These are phyloP conservation scores for Penicillium sp. DNA, from an alignment of 2,329 filamentous ascomycete genomes.

Conservation along the genomic window DNA sequence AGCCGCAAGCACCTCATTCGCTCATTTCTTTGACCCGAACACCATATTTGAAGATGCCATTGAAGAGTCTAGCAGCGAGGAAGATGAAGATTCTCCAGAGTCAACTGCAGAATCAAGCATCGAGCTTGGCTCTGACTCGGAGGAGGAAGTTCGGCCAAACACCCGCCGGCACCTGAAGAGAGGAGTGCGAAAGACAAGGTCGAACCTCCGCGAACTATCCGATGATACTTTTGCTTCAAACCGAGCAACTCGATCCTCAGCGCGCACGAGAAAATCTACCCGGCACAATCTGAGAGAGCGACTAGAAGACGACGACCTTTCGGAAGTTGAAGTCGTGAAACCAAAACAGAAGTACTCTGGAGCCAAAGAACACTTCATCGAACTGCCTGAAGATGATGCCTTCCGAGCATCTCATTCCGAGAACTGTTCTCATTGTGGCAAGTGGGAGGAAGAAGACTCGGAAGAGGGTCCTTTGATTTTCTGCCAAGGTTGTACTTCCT, in stretches of 20 bases:
- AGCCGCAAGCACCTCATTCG: not conserved
- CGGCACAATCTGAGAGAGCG: slow-evolving; percentile 49
- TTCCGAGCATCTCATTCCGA: slow-evolving; percentile 72
- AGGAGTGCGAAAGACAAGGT: not conserved
- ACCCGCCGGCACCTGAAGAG: not conserved
- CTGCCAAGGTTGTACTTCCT: slow-evolving; percentile 86
- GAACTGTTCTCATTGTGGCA: slow-evolving; percentile 71
- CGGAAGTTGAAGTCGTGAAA: slow-evolving; percentile 48
- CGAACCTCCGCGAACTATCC: not conserved
- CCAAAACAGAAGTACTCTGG: slow-evolving; percentile 52
- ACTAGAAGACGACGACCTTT: slow-evolving; percentile 34
- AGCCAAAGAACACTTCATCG: slow-evolving; percentile 73
- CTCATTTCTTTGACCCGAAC: not conserved
- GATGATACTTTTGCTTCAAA: slow-evolving; percentile 15
- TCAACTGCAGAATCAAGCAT: not conserved
- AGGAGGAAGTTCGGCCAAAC: not conserved
- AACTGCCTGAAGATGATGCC: slow-evolving; percentile 59
- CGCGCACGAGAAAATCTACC: slow-evolving; percentile 27
- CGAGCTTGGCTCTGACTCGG: not conserved
- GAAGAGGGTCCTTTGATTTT: slow-evolving; percentile 72
- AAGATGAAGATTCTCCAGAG: too few species aligned
- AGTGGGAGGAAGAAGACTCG: slow-evolving; percentile 50
- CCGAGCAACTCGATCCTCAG: slow-evolving; percentile 32
- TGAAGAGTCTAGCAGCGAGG: not conserved
- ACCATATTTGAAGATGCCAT: not conserved